Conservation (phyloP, 176 grass and related monocot species). For the Saccharum spontaneum region DNA sequence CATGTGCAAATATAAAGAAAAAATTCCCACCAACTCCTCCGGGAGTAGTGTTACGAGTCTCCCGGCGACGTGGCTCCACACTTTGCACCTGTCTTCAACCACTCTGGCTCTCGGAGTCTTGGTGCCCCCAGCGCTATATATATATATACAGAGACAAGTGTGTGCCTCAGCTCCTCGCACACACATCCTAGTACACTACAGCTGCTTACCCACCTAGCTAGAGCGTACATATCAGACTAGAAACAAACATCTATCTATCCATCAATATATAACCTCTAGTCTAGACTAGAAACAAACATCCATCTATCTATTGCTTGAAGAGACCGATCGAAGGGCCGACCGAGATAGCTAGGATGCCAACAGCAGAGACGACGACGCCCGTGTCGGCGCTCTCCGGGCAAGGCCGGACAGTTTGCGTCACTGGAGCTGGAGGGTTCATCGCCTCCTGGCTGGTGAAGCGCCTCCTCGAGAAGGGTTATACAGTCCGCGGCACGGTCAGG, state of each 20-base stretch:
- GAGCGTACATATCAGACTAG: neutral
- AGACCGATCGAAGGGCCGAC: neutral
- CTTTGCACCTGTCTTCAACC: too few relatives aligned
- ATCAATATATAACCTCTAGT: neutral
- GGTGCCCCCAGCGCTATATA: too few relatives aligned
- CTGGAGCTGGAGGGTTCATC: slow-evolving; percentile 92
- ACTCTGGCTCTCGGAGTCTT: too few relatives aligned
- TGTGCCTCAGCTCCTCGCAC: too few relatives aligned
- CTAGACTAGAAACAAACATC: neutral
- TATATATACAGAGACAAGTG: too few relatives aligned
- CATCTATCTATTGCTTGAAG: neutral
- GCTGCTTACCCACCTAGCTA: too few relatives aligned
- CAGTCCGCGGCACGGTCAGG: slow-evolving; percentile 72
- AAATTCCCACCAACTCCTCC: too few relatives aligned
- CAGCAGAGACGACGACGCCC: neutral
- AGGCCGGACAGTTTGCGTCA: slow-evolving; percentile 70
- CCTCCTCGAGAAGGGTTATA: slow-evolving; percentile 74
- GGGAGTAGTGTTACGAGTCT: too few relatives aligned
- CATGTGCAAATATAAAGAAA: too few relatives aligned
- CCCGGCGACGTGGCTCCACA: too few relatives aligned
- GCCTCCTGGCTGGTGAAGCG: slow-evolving; percentile 93
- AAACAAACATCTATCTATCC: too few relatives aligned
- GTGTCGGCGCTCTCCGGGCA: slow-evolving; percentile 28
- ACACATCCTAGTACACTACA: too few relatives aligned
- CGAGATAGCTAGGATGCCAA: slow-evolving; percentile 21